A percentile compares a stretch with the other conserved stretches of the same genome.
Evolutionary conservation across 2,329 filamentous ascomycete species (phyloP).

Genomic region (Fusarium tanahbumbuense): DNA sequence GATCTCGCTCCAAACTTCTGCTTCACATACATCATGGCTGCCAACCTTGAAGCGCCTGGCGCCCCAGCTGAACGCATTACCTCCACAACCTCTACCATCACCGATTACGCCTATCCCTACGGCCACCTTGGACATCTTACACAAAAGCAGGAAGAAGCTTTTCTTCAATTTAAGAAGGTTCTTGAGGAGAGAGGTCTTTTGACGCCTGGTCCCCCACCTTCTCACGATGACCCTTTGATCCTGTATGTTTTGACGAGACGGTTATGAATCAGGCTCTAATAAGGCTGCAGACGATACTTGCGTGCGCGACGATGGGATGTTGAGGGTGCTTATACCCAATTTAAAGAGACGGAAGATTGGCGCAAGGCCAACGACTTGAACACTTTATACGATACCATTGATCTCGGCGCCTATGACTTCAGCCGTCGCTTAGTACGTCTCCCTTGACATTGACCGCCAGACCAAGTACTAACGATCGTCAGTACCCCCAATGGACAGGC

Average conservation of each 20-base stretch:
- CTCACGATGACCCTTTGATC: conserved; percentile 79
- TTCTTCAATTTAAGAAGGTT: conserved; percentile 77
- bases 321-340: conserved; percentile 82
- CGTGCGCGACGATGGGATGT: conserved; percentile 85
- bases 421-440: conserved; percentile 75
- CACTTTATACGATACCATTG: conserved; percentile 85
- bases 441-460: not conserved
- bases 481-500: conserved; percentile 97
- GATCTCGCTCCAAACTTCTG: conserved; percentile 12
- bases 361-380: conserved; percentile 82
- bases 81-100: conserved; percentile 47
- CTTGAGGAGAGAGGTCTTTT: conserved; percentile 74
- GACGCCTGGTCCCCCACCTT: conserved; percentile 65
- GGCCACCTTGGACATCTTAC: conserved; percentile 87
- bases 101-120: conserved; percentile 70
- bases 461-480: conserved; percentile 12
- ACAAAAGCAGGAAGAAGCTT: conserved; percentile 72
- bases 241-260: conserved; percentile 63
- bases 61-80: conserved; percentile 46
- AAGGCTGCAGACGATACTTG: conserved; percentile 75
- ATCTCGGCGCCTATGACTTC: conserved; percentile 84
- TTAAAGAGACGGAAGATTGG: conserved; percentile 90
- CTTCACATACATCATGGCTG: conserved; percentile 39
- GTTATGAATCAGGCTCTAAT: conserved; percentile 32
- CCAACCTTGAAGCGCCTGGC: conserved; percentile 40